Conservation (phyloP, 140 eudicot genomes). For the Anethum foeniculum region DNA sequence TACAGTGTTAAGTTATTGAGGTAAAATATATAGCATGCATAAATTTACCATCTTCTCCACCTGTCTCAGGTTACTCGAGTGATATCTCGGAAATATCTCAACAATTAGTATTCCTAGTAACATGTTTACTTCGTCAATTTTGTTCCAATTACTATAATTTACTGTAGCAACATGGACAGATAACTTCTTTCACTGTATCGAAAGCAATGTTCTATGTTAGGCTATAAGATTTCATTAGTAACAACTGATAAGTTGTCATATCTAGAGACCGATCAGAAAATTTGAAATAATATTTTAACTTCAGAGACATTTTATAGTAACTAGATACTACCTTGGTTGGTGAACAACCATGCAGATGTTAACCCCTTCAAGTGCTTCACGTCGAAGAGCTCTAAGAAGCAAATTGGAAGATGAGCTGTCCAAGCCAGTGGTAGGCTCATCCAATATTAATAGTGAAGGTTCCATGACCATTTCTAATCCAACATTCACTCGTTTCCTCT, state of each 20-base stretch:
- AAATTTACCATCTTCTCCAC: not conserved
- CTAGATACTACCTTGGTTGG: constrained; percentile 63
- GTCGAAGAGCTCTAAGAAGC: constrained; percentile 86
- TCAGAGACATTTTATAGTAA: not conserved
- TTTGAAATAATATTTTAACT: not conserved
- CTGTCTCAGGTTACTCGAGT: not conserved
- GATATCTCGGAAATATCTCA: not conserved
- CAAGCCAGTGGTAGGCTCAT: constrained; percentile 93
- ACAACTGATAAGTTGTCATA: not conserved
- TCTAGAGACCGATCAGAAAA: not conserved
- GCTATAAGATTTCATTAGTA: not conserved
- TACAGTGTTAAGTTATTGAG: not conserved
- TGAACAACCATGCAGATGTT: constrained; percentile 92
- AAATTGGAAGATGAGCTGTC: constrained; percentile 90
- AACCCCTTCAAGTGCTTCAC: constrained; percentile 95
- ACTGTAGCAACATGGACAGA: not conserved
- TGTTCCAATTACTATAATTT: not conserved
- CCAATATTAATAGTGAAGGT: constrained; percentile 81
- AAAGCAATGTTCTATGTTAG: not conserved
- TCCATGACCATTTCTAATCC: constrained; percentile 97
- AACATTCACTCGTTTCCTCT: constrained; percentile 82
- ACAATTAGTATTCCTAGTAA: not conserved
- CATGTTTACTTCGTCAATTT: not conserved
- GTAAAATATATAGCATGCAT: not conserved
- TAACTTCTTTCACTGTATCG: not conserved